phyloP scores from a whole-genome alignment of 2,329 filamentous ascomycete genomes.

The Epichloe sylvatica region DNA sequence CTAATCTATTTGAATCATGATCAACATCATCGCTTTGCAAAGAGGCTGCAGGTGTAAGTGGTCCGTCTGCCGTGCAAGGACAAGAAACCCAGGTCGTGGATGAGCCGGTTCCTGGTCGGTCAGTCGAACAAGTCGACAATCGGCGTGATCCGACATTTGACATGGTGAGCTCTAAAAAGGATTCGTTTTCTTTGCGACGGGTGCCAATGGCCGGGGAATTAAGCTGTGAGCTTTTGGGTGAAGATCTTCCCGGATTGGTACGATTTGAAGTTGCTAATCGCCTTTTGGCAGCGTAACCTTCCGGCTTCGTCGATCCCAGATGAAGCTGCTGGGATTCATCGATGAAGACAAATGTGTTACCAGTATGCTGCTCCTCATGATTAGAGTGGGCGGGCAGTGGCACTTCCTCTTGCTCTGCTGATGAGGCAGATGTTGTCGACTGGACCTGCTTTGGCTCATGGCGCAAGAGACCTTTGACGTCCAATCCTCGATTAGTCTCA shows the following conservation, averaged over 20 bases:
- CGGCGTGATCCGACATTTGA: background rate
- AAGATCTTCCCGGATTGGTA: background rate
- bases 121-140: background rate
- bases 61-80: background rate
- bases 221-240: background rate
- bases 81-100: background rate
- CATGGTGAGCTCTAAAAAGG: background rate
- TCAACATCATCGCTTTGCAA: constrained; percentile 3
- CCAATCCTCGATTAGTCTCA: background rate
- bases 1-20: background rate
- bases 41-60: constrained; percentile 4
- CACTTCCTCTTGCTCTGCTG: background rate
- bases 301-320: background rate
- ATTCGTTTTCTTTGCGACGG: background rate
- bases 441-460: background rate
- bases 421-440: background rate
- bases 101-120: background rate
- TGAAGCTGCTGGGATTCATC: constrained; percentile 3
- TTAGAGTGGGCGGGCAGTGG: background rate
- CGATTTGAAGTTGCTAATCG: background rate
- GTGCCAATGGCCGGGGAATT: background rate
- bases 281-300: background rate
- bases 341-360: background rate
- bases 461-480: background rate
- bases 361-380: background rate